Evolutionary conservation across 495 filamentous ascomycete genomes (phyloP), one percentile per base, ranked within the genome.

Genomic region (Paragyromitra xinjiangensis): DNA sequence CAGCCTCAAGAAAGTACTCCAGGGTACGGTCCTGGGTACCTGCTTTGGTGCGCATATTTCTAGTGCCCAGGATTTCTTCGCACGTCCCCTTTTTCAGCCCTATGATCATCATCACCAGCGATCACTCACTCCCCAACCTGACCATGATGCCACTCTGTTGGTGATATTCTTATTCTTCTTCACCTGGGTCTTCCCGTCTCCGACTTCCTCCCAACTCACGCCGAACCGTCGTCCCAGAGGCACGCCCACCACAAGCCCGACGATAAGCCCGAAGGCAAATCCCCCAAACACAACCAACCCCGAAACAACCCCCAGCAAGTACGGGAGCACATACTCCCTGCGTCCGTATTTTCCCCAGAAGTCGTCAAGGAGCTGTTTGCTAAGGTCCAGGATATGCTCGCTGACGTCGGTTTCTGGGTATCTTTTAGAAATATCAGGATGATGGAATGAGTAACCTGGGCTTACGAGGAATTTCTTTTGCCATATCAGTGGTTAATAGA

Each of bases 41-140:
- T 48, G 44, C 8, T 48, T 16, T 16, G 7, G 3, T 40, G 26
- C 5, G 8, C 29, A 55, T 19, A 55, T 19, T 8, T 4, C 19
- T n/a, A 55, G 5, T 26, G 51, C 29, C 29, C 3, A 34, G 29
- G 29, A 34, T 34, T 34, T 55, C n/a, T 22, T 39, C 11, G 69
- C 70, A 58, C 50, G 61, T 56, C 61, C 69, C 56, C 44, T 16
- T 24, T 39, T 45, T 58, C 70, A 65, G 70, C 64, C 55, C 63
- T 75, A 62, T 56, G 44, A 37, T 59, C 29, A 75, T 74, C 64
- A 74, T 19, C 29, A 34, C 64, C 4, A 70, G 34, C 70, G 58
- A 75, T 75, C 73, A 75, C 73, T 64, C 73, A 63, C 45, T 45
- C 48, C 26, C 24, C 55, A 71, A 16, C 64, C 45, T 66, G 44